phyloP scores from a whole-genome alignment of 257 asterid genomes.

The Penstemon eatonii region DNA sequence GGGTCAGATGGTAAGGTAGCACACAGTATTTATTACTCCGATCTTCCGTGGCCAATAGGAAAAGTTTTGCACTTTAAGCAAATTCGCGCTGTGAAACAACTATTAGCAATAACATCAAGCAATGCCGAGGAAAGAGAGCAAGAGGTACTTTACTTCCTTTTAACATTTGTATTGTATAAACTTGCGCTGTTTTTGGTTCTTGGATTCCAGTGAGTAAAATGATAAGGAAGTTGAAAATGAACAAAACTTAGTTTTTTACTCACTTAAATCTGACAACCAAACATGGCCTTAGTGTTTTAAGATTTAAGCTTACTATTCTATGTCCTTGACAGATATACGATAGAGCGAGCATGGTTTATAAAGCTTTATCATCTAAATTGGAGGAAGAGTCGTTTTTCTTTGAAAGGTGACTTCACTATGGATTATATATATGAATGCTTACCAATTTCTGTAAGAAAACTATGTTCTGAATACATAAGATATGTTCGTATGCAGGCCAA shows the following conservation, averaged over 20 bases:
- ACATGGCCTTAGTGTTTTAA: background rate
- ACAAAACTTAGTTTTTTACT: too few species aligned
- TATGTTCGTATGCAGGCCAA: conserved; percentile 54
- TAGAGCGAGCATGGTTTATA: conserved; percentile 66
- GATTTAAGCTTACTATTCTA: conserved; percentile 9
- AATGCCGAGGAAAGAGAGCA: conserved; percentile 64
- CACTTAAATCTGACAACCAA: too few species aligned
- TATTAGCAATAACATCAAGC: conserved; percentile 73
- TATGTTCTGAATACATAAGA: conserved; percentile 17
- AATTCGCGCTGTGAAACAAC: conserved; percentile 58
- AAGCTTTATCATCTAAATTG: conserved; percentile 68
- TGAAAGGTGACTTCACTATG: conserved; percentile 52
- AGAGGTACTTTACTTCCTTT: conserved; percentile 42
- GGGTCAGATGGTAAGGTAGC: conserved; percentile 70
- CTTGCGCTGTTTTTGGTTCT: too few species aligned
- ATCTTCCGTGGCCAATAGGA: conserved; percentile 97
- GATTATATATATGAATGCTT: conserved; percentile 7
- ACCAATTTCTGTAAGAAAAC: background rate
- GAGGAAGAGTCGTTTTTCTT: conserved; percentile 72
- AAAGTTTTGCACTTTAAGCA: conserved; percentile 68
- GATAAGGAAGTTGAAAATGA: too few species aligned
- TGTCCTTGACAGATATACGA: conserved; percentile 61
- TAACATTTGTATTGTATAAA: background rate
- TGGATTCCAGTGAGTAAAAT: too few species aligned
- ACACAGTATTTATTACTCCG: conserved; percentile 73